A percentile compares a stretch with the other conserved stretches of the same genome.
Evolutionary conservation across 148 eudicot genomes (phyloP).

Genomic region (Amaranthus hypochondriacus): DNA sequence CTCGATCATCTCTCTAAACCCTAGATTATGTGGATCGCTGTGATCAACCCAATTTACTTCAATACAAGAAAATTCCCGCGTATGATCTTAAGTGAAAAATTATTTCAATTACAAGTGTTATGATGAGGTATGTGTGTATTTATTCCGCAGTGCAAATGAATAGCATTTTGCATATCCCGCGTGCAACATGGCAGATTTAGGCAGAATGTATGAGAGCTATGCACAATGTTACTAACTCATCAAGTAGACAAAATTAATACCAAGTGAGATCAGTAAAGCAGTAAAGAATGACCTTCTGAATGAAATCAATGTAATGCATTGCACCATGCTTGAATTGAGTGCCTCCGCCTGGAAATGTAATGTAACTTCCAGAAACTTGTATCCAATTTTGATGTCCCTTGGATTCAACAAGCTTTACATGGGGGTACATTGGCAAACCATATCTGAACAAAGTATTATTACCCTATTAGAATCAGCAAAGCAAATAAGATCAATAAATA

Average conservation of each 20-base stretch:
- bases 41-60: not conserved
- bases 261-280: not conserved
- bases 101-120: not conserved
- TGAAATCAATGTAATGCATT: slow-evolving; percentile 50
- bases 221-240: not conserved
- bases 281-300: slow-evolving; percentile 34
- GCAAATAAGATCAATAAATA: not conserved
- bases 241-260: not conserved
- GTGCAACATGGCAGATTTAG: not conserved
- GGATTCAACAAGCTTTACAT: slow-evolving; percentile 47
- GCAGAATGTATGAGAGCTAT: not conserved
- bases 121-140: not conserved
- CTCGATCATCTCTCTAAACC: too few relatives aligned
- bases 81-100: not conserved
- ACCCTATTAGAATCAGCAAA: not conserved
- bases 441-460: slow-evolving; percentile 28
- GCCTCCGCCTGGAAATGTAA: slow-evolving; percentile 68
- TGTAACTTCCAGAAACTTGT: slow-evolving; percentile 42
- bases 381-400: slow-evolving; percentile 78
- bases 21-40: not conserved
- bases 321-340: slow-evolving; percentile 60
- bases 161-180: not conserved
- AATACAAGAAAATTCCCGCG: not conserved
- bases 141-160: too few relatives aligned
- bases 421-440: slow-evolving; percentile 61